These are phyloP conservation scores for Apiosordaria backusii DNA, from an alignment of 495 filamentous ascomycete species.

Conservation along the genomic window DNA sequence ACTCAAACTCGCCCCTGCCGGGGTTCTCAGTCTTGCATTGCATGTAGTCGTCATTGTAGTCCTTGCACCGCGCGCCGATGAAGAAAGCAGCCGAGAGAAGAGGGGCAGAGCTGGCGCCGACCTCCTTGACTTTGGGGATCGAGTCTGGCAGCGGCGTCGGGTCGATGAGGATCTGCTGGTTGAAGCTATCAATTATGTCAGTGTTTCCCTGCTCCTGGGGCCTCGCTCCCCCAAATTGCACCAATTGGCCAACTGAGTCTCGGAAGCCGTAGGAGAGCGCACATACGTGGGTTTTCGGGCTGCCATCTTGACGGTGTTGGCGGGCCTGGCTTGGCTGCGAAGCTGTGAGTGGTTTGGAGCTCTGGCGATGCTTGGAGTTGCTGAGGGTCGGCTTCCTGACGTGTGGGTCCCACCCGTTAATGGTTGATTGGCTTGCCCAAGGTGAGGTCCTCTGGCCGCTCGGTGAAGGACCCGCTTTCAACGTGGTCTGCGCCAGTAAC, in stretches of 20 bases:
- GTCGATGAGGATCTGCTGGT: slow-evolving; percentile 87
- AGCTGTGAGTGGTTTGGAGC: slow-evolving; percentile 32
- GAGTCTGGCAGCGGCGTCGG: slow-evolving; percentile 88
- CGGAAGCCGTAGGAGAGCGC: background rate
- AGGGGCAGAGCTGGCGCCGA: slow-evolving; percentile 87
- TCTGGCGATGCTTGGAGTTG: slow-evolving; percentile 19
- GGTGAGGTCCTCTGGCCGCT: slow-evolving; percentile 8
- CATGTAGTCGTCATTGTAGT: slow-evolving; percentile 99
- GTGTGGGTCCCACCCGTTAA: slow-evolving; percentile 19
- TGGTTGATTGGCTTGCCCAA: slow-evolving; percentile 24
- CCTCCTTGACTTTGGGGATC: slow-evolving; percentile 87
- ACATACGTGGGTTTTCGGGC: slow-evolving; percentile 49
- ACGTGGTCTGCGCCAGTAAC: background rate
- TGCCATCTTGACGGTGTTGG: slow-evolving; percentile 44
- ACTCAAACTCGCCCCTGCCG: slow-evolving; percentile 87
- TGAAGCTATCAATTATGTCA: slow-evolving; percentile 63
- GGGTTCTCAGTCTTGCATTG: slow-evolving; percentile 91
- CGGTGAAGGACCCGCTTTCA: background rate
- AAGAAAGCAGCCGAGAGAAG: slow-evolving; percentile 91
- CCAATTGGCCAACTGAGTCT: slow-evolving; percentile 22
- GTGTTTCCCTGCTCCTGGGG: slow-evolving; percentile 22
- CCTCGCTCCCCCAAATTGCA: background rate
- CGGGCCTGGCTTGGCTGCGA: slow-evolving; percentile 26
- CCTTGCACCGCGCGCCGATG: slow-evolving; percentile 89
- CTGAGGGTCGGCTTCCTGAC: slow-evolving; percentile 30